These are phyloP conservation scores for Rhodocollybia butyracea DNA, from an alignment of 768 basidiomycete species.

Conservation along the genomic window DNA sequence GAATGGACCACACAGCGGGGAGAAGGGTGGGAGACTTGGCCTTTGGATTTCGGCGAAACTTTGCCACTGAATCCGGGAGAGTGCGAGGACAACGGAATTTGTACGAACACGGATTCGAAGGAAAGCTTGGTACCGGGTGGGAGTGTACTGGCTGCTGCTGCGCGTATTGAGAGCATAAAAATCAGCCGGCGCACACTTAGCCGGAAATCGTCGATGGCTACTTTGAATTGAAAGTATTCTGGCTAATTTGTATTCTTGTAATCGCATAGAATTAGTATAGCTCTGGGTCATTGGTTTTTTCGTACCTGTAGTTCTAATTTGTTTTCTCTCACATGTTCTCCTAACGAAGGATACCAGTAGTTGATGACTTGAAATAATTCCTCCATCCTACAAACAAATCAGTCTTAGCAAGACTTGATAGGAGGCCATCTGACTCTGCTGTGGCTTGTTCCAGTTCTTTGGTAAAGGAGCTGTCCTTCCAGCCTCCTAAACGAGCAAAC, in stretches of 20 bases:
- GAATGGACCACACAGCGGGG: neutral
- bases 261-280: too few relatives aligned
- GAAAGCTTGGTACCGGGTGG: conserved; percentile 12
- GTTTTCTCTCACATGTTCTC: too few relatives aligned
- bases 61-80: conserved; percentile 18
- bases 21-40: neutral
- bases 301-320: too few relatives aligned
- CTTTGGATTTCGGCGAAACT: conserved; percentile 3
- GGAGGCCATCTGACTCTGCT: too few relatives aligned
- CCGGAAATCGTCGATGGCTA: neutral
- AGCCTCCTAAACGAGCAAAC: too few relatives aligned
- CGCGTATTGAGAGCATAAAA: conserved; percentile 21
- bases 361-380: too few relatives aligned
- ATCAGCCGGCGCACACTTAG: neutral
- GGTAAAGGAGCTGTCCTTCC: too few relatives aligned
- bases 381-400: too few relatives aligned
- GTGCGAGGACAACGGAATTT: conserved; percentile 9
- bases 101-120: conserved; percentile 7
- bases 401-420: too few relatives aligned
- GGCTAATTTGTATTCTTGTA: neutral
- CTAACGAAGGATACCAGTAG: too few relatives aligned
- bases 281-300: too few relatives aligned
- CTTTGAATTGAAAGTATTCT: neutral
- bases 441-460: too few relatives aligned
- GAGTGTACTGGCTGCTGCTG: conserved; percentile 26